Evolutionary conservation across 2,329 filamentous ascomycete genomes (phyloP), one percentile per base, ranked within the genome.

Genomic region (Exserohilum rostratum): DNA sequence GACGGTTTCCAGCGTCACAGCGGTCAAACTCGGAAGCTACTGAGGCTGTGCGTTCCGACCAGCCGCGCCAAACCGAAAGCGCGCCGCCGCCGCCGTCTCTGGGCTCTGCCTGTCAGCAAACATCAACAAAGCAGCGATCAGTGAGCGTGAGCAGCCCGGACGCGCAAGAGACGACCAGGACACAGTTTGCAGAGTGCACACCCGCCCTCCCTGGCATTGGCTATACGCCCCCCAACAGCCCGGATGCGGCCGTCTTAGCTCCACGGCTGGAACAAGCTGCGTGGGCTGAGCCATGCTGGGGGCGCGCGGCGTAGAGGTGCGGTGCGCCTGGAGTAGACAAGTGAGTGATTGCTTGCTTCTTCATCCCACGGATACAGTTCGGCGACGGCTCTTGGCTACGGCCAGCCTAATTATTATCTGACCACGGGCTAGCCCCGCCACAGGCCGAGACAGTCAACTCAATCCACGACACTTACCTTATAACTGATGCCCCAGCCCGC

Each of bases 301-400:
- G 50, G 53, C 27, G 29, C 20, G 46, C 30, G 46, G 50, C 35
- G 29, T 33, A 35, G 43, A 43, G n/a, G 42, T 37, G 58, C 58
- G 58, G 55, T n/a, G n/a, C n/a, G n/a, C n/a, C n/a, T n/a, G n/a
- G n/a, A n/a, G n/a, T n/a, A n/a, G n/a, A n/a, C n/a, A 25, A 25
- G 22, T 7, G 33, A 30, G 39, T 50, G 38, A 55, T 45, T 61
- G 61, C 58, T 66, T 67, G 57, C 64, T 71, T 67, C 68, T 67
- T 64, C 70, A 74, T 75, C 72, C 72, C 72, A 75, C 72, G 72
- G 72, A 70, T 62, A 53, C 66, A 66, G 64, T 72, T 69, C 68
- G 71, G 70, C 69, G 67, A 67, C 68, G 68, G 61, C 67, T 67
- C 69, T 71, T 71, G 67, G 69, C 68, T 60, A 66, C 58, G 64